Evolutionary conservation across 2,329 filamentous ascomycete genomes (phyloP), one percentile per base, ranked within the genome.

Genomic region (Raffaelea albimanens): DNA sequence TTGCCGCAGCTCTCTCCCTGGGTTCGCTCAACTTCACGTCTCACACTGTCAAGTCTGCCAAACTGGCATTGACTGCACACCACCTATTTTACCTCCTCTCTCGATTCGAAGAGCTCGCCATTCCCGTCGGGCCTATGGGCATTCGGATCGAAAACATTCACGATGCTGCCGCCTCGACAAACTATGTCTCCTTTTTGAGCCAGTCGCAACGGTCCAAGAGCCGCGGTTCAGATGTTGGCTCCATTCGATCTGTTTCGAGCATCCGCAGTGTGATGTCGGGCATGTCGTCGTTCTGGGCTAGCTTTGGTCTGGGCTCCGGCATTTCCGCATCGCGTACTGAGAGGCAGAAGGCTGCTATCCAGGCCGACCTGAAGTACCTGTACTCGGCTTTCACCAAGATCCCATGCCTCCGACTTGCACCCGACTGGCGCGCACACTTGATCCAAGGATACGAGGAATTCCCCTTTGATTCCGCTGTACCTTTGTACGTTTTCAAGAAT

Each of bases 321-420:
- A 87, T 87, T 58, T 83, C 85, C 39, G 79, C 80, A 44, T 84
- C 88, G 54, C 87, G 90, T 61, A 87, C 82, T 33, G 93, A 96
- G 66, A 89, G 88, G 61, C 88, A 93, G 63, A 95, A 94, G 66
- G 84, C 83, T 49, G 85, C 87, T 40, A 68, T 93, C 48, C 82
- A 93, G 61, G 80, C 85, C 49, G 93, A 98, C 63, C 70, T 96
- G 56, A 96, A 91, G 64, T 97, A 98, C 63, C 74, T 98, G 31
- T 98, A 96, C 69, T 97, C 93, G 39, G 88, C 93, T 49, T 98
- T 97, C 62, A 98, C 93, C 60, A 98, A 97, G 69, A 95, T 98
- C 40, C 93, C 93, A 0, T 95, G 87, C 60, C 72, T 98, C 53
- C 82, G 85, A 54, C 73, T 98, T 47, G 83, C 90, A 23, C 90